phyloP scores from a whole-genome alignment of 2,329 filamentous ascomycete genomes.

The Trichoderma citrinoviride region DNA sequence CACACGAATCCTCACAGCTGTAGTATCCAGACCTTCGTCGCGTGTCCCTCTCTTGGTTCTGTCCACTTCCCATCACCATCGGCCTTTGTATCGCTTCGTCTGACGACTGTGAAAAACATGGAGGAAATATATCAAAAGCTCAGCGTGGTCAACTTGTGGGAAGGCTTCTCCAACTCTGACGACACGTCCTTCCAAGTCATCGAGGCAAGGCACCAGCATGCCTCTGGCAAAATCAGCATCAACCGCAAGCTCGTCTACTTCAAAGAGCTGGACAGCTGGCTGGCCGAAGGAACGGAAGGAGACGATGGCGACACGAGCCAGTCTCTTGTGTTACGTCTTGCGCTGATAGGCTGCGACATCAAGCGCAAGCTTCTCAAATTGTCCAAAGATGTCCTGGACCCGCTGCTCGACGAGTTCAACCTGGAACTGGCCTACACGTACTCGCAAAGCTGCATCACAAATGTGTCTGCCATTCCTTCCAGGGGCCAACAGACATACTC shows the following conservation, averaged over 20 bases:
- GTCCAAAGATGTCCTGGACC: constrained; percentile 24
- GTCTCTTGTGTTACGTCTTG: constrained; percentile 33
- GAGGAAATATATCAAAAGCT: constrained; percentile 36
- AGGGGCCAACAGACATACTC: constrained; percentile 29
- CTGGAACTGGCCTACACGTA: constrained; percentile 35
- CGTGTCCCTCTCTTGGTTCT: not conserved
- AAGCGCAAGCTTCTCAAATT: constrained; percentile 29
- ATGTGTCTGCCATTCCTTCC: constrained; percentile 31
- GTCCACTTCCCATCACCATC: not conserved
- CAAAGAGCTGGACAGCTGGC: constrained; percentile 26
- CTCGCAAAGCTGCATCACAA: constrained; percentile 36
- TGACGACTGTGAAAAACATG: constrained; percentile 25
- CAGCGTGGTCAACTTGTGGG: constrained; percentile 28
- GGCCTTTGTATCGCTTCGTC: not conserved
- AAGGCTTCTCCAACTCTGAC: constrained; percentile 23
- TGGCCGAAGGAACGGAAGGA: constrained; percentile 26
- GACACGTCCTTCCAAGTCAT: constrained; percentile 29
- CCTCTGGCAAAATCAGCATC: constrained; percentile 25
- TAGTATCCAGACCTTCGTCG: not conserved
- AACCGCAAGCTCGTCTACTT: constrained; percentile 18
- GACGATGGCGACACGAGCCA: constrained; percentile 19
- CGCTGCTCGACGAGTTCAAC: constrained; percentile 31
- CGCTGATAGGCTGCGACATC: constrained; percentile 30
- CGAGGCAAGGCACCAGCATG: constrained; percentile 32
- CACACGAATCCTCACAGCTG: not conserved